These are phyloP conservation scores for Cladosporium phlei DNA, from an alignment of 2,329 filamentous ascomycete species.

Conservation along the genomic window DNA sequence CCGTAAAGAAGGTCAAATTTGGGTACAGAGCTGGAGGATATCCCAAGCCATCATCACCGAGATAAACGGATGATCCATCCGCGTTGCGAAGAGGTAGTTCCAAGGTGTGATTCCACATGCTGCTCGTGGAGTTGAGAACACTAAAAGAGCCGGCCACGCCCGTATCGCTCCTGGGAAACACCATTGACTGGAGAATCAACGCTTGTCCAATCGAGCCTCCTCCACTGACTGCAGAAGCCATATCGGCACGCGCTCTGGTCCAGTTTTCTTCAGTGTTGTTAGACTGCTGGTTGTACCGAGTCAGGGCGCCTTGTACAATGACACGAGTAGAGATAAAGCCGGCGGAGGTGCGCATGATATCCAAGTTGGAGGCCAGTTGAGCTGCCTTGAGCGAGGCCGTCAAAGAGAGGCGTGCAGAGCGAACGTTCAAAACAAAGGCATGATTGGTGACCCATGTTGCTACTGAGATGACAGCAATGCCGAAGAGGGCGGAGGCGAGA, in stretches of 20 bases:
- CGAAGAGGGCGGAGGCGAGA: constrained; percentile 66
- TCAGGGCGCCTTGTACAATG: constrained; percentile 49
- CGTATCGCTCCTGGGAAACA: constrained; percentile 66
- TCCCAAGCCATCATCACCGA: constrained; percentile 61
- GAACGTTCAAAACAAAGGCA: constrained; percentile 55
- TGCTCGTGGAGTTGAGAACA: constrained; percentile 61
- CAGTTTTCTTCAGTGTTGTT: constrained; percentile 59
- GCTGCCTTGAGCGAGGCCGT: constrained; percentile 83
- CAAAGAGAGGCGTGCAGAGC: constrained; percentile 59
- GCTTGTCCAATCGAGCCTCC: constrained; percentile 39
- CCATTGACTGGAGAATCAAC: constrained; percentile 63
- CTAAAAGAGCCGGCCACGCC: constrained; percentile 47
- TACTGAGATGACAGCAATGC: constrained; percentile 72
- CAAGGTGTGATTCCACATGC: constrained; percentile 45
- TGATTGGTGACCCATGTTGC: constrained; percentile 64
- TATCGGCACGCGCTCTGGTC: constrained; percentile 56
- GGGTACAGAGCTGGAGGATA: constrained; percentile 72
- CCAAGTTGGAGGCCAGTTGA: constrained; percentile 71
- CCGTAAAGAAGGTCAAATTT: constrained; percentile 62
- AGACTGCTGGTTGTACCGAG: constrained; percentile 48
- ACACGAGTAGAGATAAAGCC: constrained; percentile 64
- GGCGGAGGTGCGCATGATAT: constrained; percentile 72
- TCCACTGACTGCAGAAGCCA: constrained; percentile 65
- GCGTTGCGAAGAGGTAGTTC: constrained; percentile 57
- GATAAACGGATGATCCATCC: constrained; percentile 54